phyloP scores from a whole-genome alignment of 1,284 basidiomycete species.

The Sanguinoderma infundibulare region DNA sequence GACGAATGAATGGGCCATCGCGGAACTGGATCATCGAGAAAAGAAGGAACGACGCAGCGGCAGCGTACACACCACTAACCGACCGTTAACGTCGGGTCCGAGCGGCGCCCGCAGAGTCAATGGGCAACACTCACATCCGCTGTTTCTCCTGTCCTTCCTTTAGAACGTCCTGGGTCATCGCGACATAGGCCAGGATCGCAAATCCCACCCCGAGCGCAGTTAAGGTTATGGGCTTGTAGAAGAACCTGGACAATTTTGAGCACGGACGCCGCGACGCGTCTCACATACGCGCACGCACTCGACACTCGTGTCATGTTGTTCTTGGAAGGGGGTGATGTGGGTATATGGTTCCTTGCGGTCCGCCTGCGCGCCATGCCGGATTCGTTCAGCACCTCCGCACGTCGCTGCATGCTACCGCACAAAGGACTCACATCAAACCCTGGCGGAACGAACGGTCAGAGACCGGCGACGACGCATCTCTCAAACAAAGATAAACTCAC shows the following conservation, averaged over 20 bases:
- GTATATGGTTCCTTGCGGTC: conserved; percentile 83
- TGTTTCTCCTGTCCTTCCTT: conserved; percentile 80
- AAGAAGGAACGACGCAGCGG: conserved; percentile 68
- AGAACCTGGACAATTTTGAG: conserved; percentile 56
- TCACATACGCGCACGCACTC: conserved; percentile 54
- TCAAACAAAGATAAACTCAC: conserved; percentile 26
- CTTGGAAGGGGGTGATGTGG: conserved; percentile 79
- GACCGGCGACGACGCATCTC: neutral
- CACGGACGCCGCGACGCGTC: conserved; percentile 1
- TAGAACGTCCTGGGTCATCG: conserved; percentile 77
- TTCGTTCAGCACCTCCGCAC: conserved; percentile 2
- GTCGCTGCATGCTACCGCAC: neutral
- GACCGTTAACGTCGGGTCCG: conserved; percentile 7
- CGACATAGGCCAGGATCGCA: conserved; percentile 73
- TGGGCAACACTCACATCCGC: conserved; percentile 59
- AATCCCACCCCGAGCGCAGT: conserved; percentile 70
- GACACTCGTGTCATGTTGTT: conserved; percentile 78
- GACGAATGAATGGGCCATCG: conserved; percentile 66
- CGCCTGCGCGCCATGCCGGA: conserved; percentile 50
- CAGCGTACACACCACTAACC: conserved; percentile 70
- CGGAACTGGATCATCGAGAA: conserved; percentile 88
- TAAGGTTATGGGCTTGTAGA: conserved; percentile 81
- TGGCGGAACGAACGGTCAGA: conserved; percentile 16
- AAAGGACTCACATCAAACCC: conserved; percentile 37
- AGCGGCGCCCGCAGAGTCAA: neutral